phyloP scores from a whole-genome alignment of 1,284 basidiomycete genomes.

The Rhizoctonia solani region DNA sequence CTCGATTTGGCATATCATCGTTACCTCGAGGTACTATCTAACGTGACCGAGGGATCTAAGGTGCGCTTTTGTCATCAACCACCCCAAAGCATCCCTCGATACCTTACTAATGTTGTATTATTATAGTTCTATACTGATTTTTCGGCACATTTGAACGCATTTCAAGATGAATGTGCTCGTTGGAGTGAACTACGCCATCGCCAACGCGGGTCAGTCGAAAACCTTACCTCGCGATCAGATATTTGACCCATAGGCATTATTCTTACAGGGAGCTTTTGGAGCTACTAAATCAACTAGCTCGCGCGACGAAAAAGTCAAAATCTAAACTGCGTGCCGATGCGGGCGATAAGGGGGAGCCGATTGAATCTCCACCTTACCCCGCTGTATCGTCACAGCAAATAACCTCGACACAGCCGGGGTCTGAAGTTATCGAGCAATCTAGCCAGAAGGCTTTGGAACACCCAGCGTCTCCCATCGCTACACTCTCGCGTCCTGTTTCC shows the following conservation, averaged over 20 bases:
- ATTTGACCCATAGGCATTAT: neutral
- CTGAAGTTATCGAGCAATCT: neutral
- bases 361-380: neutral
- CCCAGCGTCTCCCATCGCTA: neutral
- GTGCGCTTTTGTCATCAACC: constrained; percentile 47
- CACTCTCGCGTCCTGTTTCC: neutral
- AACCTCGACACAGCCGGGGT: neutral
- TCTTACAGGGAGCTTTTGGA: neutral
- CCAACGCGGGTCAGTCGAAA: neutral
- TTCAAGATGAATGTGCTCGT: constrained; percentile 43
- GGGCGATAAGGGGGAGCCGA: neutral
- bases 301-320: constrained; percentile 7
- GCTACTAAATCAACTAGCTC: neutral
- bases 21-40: constrained; percentile 82
- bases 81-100: neutral
- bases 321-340: neutral
- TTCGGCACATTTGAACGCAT: constrained; percentile 46
- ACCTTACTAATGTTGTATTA: neutral
- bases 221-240: neutral
- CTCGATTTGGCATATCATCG: constrained; percentile 88
- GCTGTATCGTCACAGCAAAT: neutral
- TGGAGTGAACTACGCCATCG: constrained; percentile 11
- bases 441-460: neutral
- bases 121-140: constrained; percentile 49
- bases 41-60: constrained; percentile 88